Base-by-base conservation (phyloP, 306 rosid species). In the Cicer chorassanicum region DNA sequence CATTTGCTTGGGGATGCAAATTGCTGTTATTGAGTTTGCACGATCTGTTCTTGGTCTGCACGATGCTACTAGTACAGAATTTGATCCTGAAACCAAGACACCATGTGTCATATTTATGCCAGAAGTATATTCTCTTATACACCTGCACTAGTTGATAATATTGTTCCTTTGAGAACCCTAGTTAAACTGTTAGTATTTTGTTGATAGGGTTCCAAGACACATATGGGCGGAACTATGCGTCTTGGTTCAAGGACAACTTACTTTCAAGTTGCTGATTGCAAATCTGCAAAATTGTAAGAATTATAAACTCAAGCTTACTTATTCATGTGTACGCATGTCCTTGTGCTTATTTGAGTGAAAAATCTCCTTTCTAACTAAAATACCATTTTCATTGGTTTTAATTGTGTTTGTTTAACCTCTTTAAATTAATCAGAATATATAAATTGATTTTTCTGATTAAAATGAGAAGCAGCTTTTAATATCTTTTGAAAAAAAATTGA, bases 141-240 rank as follows among this genome's bases (percentile, higher is more conserved):
- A 50, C 42, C 3, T 9, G 4, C 15, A 18, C 49, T 11, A 55
- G 67, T 66, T 54, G n/a, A 39, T 64, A 8, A 19, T 50, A 4
- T 11, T 24, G 50, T 68, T 75, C 38, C 50, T 34, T 74, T 69
- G 16, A 50, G 40, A 44, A 64, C 68, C 65, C 18, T 45, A 5
- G 19, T 78, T 77, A 74, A 81, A 42, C 51, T 69, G 39, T 44
- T 66, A 65, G 59, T 64, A 13, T 74, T 61, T 7, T 73, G 6
- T 63, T 63, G 62, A 21, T 76, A 94, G 98, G 98, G 97, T 70
- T 94, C 98, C 36, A 94, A 85, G 83, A 94, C 97, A 60, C 96
- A 86, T 59, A 91, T 94, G 98, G 98, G 98, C 7, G 98, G 88
- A 48, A 94, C 98, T n/a, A 94, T 94, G 98, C 96, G 98, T 24